Percentiles rank a stretch among this genome's conserved stretches.
Conservation (phyloP, 345 rosid species). For the Passiflora organensis region DNA sequence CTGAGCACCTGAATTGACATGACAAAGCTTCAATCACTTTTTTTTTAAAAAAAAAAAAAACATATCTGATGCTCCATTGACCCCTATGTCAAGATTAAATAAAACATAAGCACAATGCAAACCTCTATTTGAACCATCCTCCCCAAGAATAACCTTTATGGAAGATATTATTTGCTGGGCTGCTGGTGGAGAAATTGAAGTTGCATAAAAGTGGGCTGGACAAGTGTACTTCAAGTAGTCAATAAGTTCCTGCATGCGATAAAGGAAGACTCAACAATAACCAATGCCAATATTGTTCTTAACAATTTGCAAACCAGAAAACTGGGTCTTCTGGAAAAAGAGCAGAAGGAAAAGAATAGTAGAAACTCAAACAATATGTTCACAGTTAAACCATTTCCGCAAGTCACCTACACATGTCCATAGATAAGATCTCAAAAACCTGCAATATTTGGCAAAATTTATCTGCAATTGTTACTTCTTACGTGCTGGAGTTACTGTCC, state of each 20-base stretch:
- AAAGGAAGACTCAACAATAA: neutral
- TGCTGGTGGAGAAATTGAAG: conserved; percentile 90
- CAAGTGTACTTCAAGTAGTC: conserved; percentile 64
- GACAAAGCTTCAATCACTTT: neutral
- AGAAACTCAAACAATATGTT: too few relatives aligned
- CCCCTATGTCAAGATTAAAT: neutral
- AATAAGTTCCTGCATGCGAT: conserved; percentile 58
- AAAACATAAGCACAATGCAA: too few relatives aligned
- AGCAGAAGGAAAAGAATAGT: too few relatives aligned
- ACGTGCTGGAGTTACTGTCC: too few relatives aligned
- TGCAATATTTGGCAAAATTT: too few relatives aligned
- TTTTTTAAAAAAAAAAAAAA: neutral
- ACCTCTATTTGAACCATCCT: conserved; percentile 97
- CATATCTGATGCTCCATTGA: neutral
- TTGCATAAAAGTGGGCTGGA: conserved; percentile 93
- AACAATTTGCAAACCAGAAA: too few relatives aligned
- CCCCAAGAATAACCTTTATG: conserved; percentile 83
- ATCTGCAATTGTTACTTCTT: too few relatives aligned
- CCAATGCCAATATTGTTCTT: too few relatives aligned
- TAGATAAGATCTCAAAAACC: too few relatives aligned
- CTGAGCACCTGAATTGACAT: conserved; percentile 57
- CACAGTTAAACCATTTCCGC: too few relatives aligned
- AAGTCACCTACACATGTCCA: too few relatives aligned
- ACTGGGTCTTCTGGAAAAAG: too few relatives aligned
- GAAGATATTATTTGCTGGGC: conserved; percentile 86